phyloP scores from a whole-genome alignment of 2,329 filamentous ascomycete species.

The Penicillium psychrosexuale region DNA sequence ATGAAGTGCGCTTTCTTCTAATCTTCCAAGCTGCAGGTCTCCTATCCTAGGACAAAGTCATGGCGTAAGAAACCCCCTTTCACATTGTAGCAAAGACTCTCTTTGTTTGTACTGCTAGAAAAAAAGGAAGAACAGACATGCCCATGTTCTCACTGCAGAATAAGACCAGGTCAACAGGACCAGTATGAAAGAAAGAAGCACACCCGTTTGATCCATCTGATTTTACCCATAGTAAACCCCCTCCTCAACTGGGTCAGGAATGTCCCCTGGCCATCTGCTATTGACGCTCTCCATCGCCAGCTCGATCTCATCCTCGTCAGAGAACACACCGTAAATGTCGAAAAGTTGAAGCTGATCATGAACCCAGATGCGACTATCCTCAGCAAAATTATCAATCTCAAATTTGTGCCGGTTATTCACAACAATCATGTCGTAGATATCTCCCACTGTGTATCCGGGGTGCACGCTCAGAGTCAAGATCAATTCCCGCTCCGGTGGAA shows the following conservation, averaged over 20 bases:
- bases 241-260: background rate
- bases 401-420: background rate
- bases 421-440: background rate
- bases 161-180: background rate
- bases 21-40: too few relatives aligned
- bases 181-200: background rate
- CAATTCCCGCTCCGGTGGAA: background rate
- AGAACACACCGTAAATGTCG: background rate
- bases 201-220: background rate
- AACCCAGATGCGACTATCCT: background rate
- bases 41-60: too few relatives aligned
- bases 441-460: background rate
- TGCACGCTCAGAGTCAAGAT: background rate
- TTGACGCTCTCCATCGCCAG: background rate
- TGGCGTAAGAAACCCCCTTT: too few relatives aligned
- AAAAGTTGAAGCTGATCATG: background rate
- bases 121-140: background rate
- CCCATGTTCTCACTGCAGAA: background rate
- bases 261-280: background rate
- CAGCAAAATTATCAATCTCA: background rate
- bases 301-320: background rate
- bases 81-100: background rate
- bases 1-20: too few relatives aligned
- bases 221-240: background rate
- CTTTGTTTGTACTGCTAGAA: background rate